Percentiles rank a stretch among this genome's conserved stretches.
These are phyloP conservation scores for Blastobotrys malaysiensis DNA, from an alignment of 1,139 yeast species.

Conservation along the genomic window DNA sequence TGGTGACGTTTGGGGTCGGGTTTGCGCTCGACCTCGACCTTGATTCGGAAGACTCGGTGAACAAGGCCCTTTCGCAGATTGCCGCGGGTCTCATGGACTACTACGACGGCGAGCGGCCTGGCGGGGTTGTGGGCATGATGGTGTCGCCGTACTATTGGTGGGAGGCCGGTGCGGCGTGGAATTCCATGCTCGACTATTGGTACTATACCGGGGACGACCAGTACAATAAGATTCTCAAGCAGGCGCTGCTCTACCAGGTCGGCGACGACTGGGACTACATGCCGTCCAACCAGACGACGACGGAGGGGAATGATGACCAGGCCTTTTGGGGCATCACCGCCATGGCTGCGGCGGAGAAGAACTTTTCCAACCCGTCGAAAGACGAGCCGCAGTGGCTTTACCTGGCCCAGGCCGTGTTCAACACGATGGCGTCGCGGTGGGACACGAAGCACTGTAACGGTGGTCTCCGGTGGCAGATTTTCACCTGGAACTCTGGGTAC, in stretches of 20 bases:
- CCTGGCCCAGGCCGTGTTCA: conserved; percentile 74
- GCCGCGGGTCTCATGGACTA: conserved; percentile 78
- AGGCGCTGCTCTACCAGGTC: conserved; percentile 66
- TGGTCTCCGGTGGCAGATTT: conserved; percentile 95
- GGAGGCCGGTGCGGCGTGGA: conserved; percentile 98
- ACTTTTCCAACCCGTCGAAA: conserved; percentile 67
- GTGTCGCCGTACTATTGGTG: conserved; percentile 91
- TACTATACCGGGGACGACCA: conserved; percentile 68
- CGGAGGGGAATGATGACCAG: conserved; percentile 97
- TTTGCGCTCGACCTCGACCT: conserved; percentile 17
- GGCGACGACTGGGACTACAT: conserved; percentile 74
- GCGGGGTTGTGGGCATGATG: conserved; percentile 83
- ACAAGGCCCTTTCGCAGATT: conserved; percentile 51
- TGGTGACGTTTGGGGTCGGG: neutral
- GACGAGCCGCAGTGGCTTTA: conserved; percentile 62
- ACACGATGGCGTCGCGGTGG: conserved; percentile 89
- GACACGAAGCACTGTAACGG: conserved; percentile 70
- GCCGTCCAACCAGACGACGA: conserved; percentile 86
- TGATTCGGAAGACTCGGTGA: conserved; percentile 32
- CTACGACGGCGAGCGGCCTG: conserved; percentile 62
- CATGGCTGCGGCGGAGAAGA: conserved; percentile 85
- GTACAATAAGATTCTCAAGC: conserved; percentile 51
- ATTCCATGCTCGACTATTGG: conserved; percentile 74
- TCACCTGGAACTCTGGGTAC: conserved; percentile 90
- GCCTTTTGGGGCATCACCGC: conserved; percentile 95